phyloP scores from a whole-genome alignment of 108 stramenopile genomes.

The Epithemia pelagica region DNA sequence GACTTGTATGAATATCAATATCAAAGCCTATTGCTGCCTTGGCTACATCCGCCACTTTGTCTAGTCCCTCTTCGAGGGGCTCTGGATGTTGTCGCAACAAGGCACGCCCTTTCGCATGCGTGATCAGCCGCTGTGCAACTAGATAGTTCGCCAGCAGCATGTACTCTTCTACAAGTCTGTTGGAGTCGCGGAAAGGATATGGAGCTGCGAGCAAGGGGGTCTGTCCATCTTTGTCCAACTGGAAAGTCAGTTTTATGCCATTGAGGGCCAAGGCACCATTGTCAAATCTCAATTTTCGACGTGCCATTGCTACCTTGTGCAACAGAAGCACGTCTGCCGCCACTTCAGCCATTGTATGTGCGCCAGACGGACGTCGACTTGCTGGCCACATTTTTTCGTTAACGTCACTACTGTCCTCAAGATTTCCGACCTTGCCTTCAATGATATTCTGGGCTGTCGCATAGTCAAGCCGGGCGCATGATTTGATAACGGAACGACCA shows the following conservation, averaged over 20 bases:
- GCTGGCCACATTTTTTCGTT: slow-evolving; percentile 74
- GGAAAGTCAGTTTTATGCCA: slow-evolving; percentile 86
- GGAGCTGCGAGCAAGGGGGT: slow-evolving; percentile 70
- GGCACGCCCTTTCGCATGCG: slow-evolving; percentile 68
- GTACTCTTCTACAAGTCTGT: slow-evolving; percentile 94
- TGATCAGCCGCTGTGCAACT: slow-evolving; percentile 89
- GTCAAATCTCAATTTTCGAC: slow-evolving; percentile 70
- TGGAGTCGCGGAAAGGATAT: slow-evolving; percentile 91
- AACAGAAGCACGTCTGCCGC: slow-evolving; percentile 83
- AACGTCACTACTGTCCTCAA: slow-evolving; percentile 32
- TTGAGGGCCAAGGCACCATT: slow-evolving; percentile 89
- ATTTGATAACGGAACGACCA: slow-evolving; percentile 89
- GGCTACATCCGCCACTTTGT: slow-evolving; percentile 58
- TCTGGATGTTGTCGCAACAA: slow-evolving; percentile 76
- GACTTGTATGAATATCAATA: slow-evolving; percentile 55
- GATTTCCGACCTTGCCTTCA: slow-evolving; percentile 63
- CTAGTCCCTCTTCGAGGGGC: slow-evolving; percentile 35
- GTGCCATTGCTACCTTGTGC: slow-evolving; percentile 81
- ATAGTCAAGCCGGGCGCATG: slow-evolving; percentile 93
- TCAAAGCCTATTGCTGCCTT: slow-evolving; percentile 49
- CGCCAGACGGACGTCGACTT: slow-evolving; percentile 77
- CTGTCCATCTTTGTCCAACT: slow-evolving; percentile 81
- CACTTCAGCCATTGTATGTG: slow-evolving; percentile 75
- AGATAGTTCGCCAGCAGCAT: slow-evolving; percentile 97
- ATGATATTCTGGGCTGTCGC: slow-evolving; percentile 93